A percentile compares a stretch with the other conserved stretches of the same genome.
phyloP scores from a whole-genome alignment of 2,329 filamentous ascomycete species.

The Trichoderma endophyticum region DNA sequence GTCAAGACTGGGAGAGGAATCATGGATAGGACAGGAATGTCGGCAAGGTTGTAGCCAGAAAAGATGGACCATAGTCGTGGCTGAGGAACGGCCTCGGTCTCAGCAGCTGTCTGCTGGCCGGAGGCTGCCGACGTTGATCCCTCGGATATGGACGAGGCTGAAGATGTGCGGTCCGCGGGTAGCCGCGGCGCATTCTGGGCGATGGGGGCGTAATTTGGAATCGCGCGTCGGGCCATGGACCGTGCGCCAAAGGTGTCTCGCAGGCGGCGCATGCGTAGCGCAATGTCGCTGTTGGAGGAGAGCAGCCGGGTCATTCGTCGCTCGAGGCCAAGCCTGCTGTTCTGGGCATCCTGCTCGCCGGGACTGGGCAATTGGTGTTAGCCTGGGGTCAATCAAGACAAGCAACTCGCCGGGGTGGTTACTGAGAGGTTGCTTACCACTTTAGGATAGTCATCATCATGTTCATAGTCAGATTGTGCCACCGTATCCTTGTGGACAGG shows the following conservation, averaged over 20 bases:
- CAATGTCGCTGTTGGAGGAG: conserved; percentile 34
- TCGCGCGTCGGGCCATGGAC: conserved; percentile 18
- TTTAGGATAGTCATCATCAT: conserved; percentile 41
- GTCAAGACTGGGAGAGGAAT: conserved; percentile 32
- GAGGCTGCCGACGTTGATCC: conserved; percentile 5
- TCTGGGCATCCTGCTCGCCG: conserved; percentile 36
- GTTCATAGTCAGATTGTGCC: conserved; percentile 39
- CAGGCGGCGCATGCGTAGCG: conserved; percentile 32
- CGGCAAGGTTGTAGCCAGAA: conserved; percentile 33
- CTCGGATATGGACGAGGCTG: conserved; percentile 17
- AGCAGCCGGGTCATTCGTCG: conserved; percentile 34
- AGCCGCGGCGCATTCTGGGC: conserved; percentile 18
- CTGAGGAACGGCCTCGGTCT: conserved; percentile 17
- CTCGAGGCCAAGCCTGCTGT: conserved; percentile 34
- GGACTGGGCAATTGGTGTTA: conserved; percentile 26
- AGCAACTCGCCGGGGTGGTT: background rate
- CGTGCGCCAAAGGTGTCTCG: conserved; percentile 25
- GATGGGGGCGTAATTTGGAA: conserved; percentile 20
- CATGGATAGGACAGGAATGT: conserved; percentile 32
- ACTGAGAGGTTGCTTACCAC: conserved; percentile 30
- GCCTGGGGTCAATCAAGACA: background rate
- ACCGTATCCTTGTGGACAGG: conserved; percentile 34
- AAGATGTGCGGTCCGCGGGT: conserved; percentile 20
- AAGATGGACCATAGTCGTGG: conserved; percentile 25
- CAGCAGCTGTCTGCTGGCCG: background rate